phyloP scores from a whole-genome alignment of 2,329 filamentous ascomycete species.

The Ascochyta fabae region DNA sequence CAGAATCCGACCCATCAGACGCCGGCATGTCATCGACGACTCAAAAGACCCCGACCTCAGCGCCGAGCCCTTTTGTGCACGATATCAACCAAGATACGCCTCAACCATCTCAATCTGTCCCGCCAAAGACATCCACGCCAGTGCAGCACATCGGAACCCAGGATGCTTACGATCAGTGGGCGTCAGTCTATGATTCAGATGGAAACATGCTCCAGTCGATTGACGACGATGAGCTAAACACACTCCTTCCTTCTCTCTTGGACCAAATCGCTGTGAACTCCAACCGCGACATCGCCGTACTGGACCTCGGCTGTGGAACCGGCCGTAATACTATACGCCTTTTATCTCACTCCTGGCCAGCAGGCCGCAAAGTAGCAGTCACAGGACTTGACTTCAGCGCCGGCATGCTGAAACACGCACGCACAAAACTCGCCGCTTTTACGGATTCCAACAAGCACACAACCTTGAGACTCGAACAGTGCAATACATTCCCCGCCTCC shows the following conservation, averaged over 20 bases:
- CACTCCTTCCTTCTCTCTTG: constrained; percentile 59
- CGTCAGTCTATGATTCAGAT: constrained; percentile 67
- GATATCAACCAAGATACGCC: constrained; percentile 21
- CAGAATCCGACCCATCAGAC: constrained; percentile 40
- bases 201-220: constrained; percentile 71
- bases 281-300: constrained; percentile 48
- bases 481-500: constrained; percentile 38
- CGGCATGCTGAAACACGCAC: constrained; percentile 64
- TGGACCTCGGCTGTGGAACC: constrained; percentile 72
- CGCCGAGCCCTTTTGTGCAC: constrained; percentile 7
- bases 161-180: constrained; percentile 59
- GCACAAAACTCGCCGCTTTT: constrained; percentile 39
- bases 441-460: neutral
- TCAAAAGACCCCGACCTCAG: constrained; percentile 11
- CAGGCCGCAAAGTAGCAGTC: constrained; percentile 44
- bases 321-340: constrained; percentile 67
- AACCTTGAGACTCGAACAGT: constrained; percentile 28
- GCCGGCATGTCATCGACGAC: constrained; percentile 11
- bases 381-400: constrained; percentile 63
- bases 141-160: constrained; percentile 49
- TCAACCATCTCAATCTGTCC: constrained; percentile 20
- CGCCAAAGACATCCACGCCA: constrained; percentile 21
- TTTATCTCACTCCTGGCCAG: constrained; percentile 40
- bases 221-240: constrained; percentile 63
- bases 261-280: constrained; percentile 27